Evolutionary conservation across 768 basidiomycete genomes (phyloP).

Genomic region (Hydnum rufescens): DNA sequence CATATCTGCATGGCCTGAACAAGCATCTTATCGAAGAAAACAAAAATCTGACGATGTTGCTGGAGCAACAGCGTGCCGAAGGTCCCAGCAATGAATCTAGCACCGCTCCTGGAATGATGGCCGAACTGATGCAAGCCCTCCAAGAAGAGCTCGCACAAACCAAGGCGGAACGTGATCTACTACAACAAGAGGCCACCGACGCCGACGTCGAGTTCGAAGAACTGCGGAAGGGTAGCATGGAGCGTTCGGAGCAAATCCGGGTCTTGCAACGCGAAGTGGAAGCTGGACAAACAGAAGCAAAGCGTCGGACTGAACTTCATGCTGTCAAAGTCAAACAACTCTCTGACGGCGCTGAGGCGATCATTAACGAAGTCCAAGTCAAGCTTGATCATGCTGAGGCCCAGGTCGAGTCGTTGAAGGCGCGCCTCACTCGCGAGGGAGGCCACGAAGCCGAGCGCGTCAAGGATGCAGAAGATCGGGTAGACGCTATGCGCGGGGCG

Average conservation of each 20-base stretch:
- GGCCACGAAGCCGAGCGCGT: conserved; percentile 26
- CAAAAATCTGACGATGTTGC: conserved; percentile 34
- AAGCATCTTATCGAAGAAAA: conserved; percentile 73
- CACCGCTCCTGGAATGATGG: background rate
- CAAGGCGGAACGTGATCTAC: conserved; percentile 23
- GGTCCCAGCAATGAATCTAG: background rate
- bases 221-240: conserved; percentile 20
- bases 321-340: background rate
- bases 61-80: conserved; percentile 14
- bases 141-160: conserved; percentile 5
- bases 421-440: conserved; percentile 34
- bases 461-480: conserved; percentile 1
- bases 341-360: background rate
- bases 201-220: conserved; percentile 49
- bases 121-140: background rate
- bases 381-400: conserved; percentile 29
- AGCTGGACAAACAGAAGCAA: background rate
- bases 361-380: conserved; percentile 6
- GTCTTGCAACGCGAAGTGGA: conserved; percentile 17
- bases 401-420: conserved; percentile 32
- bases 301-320: background rate
- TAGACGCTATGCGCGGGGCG: conserved; percentile 13
- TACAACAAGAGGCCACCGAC: conserved; percentile 27
- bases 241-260: background rate
- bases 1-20: conserved; percentile 73